Evolutionary conservation across 345 rosid species (phyloP), one percentile per base, ranked within the genome.

Genomic region (Leavenworthia alabamica): DNA sequence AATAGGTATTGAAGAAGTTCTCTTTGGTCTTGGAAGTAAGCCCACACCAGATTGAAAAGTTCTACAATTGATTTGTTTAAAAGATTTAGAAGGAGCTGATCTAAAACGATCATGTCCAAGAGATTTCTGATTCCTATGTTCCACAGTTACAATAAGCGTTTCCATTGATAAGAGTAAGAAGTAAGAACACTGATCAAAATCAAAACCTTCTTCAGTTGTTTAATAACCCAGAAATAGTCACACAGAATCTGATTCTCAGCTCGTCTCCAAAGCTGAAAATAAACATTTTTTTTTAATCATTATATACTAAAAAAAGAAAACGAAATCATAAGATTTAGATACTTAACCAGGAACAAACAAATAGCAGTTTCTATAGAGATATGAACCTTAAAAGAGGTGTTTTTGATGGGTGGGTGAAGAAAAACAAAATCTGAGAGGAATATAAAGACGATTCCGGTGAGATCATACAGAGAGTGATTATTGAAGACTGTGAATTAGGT

Each of bases 11-110:
- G 78, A 43, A n/a, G 48, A 56, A 51, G 72, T 28, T 71, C 68
- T 74, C 35, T 60, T 60, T 0, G 94, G 92, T 50, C 76, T 78
- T 2, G 96, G 99, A 13, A 87, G 82, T 53, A 93, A 66, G 51
- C 95, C 99, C 10, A 77, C 78, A 0, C 89, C 84, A 32, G 88
- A 85, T 16, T 86, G 85, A 50, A 83, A 93, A 4, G 85, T 75
- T 73, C 96, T 74, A 60, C 99, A 89, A 55, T 76, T 87, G 36
- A 89, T 75, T 56, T 77, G 90, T 56, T 83, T 76, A 54, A 85
- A 84, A 42, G 72, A 53, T 37, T 64, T 67, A 9, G 92, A 78
- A 13, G 89, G 86, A 19, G 83, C 83, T 50, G 88, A 68, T 19
- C 70, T 77, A 35, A 69, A 77, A 42, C 80, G 63, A 36, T 61